Evolutionary conservation across 2,329 filamentous ascomycete genomes (phyloP).

Genomic region (Nothopassalora personata): DNA sequence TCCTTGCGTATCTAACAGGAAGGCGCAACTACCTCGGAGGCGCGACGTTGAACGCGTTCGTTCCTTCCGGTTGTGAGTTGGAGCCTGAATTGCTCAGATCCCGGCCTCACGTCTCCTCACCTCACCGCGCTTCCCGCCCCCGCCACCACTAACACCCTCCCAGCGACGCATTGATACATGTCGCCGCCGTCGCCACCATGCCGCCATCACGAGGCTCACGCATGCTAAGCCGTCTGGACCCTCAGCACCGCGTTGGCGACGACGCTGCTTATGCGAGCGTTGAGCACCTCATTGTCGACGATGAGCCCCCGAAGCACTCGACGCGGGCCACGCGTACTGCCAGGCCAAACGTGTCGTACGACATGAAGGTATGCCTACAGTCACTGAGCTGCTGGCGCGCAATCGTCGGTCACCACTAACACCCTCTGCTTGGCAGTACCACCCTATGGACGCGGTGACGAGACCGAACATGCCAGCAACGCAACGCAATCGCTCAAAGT

Average conservation of each 20-base stretch:
- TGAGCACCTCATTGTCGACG: slow-evolving; percentile 3
- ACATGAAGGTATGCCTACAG: slow-evolving; percentile 10
- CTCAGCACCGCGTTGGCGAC: slow-evolving; percentile 6
- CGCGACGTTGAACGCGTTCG: not conserved
- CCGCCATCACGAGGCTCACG: not conserved
- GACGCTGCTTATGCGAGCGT: slow-evolving; percentile 3
- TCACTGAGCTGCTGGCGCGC: too few relatives aligned
- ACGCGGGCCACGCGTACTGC: slow-evolving; percentile 17
- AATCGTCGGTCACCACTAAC: not conserved
- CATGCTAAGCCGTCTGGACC: slow-evolving; percentile 12
- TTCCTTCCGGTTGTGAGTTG: too few relatives aligned
- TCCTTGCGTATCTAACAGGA: not conserved
- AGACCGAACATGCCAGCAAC: slow-evolving; percentile 14
- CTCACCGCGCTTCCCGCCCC: not conserved
- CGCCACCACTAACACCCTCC: not conserved
- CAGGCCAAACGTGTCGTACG: slow-evolving; percentile 12
- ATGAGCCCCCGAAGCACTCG: slow-evolving; percentile 6
- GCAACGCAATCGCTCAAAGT: slow-evolving; percentile 10
- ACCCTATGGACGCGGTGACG: slow-evolving; percentile 26
- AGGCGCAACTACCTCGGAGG: too few relatives aligned
- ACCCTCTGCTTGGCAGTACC: slow-evolving; percentile 2
- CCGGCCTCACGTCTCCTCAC: not conserved
- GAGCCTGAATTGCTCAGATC: not conserved
- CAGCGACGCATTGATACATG: not conserved
- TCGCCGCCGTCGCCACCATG: not conserved